Conservation (phyloP, 768 basidiomycete species). For the Termitomyces bulborhizus region DNA sequence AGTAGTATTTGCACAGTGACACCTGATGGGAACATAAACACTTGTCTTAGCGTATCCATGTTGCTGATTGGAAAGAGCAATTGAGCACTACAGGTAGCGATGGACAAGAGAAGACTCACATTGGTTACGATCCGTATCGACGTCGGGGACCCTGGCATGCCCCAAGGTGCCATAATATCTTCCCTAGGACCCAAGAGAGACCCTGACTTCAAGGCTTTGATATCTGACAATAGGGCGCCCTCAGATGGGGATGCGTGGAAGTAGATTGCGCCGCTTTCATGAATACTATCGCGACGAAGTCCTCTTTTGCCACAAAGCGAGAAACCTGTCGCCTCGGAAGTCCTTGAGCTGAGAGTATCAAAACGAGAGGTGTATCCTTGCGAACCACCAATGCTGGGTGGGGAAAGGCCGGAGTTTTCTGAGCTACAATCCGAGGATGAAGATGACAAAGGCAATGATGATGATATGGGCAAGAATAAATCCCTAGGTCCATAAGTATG, state of each 20-base stretch:
- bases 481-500: neutral
- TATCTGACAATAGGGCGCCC: slow-evolving; percentile 1
- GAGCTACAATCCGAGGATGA: neutral
- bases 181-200: slow-evolving; percentile 4
- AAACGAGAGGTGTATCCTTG: neutral
- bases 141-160: slow-evolving; percentile 1
- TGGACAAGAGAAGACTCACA: neutral
- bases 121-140: slow-evolving; percentile 7
- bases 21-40: slow-evolving; percentile 3
- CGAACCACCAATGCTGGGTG: neutral
- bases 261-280: neutral
- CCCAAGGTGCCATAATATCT: slow-evolving; percentile 7
- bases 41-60: slow-evolving; percentile 7
- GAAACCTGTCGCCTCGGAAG: neutral
- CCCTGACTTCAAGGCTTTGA: neutral
- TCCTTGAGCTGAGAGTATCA: neutral
- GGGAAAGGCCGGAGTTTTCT: neutral
- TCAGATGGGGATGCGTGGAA: slow-evolving; percentile 2
- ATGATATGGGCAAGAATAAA: neutral
- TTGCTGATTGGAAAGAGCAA: neutral
- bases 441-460: neutral
- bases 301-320: neutral
- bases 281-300: neutral
- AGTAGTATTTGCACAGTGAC: slow-evolving; percentile 7
- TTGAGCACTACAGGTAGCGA: neutral